phyloP scores from a whole-genome alignment of 2,329 filamentous ascomycete species.

The Hypocrella siamensis region DNA sequence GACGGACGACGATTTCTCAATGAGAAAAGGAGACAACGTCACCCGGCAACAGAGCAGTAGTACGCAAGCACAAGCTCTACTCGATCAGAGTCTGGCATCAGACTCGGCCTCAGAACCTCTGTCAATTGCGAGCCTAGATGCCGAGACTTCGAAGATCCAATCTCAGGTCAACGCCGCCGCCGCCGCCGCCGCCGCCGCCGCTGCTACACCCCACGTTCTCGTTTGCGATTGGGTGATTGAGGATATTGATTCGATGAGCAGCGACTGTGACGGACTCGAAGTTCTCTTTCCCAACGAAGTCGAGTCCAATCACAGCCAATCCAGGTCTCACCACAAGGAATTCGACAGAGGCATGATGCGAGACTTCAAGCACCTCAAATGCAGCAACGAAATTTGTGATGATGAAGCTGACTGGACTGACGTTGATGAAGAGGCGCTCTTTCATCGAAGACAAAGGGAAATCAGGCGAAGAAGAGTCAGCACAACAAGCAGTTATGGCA shows the following conservation, averaged over 20 bases:
- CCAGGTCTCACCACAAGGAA: constrained; percentile 20
- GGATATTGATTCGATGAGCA: constrained; percentile 30
- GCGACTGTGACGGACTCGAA: constrained; percentile 24
- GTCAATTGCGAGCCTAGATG: neutral
- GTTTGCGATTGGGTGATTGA: constrained; percentile 24
- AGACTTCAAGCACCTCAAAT: constrained; percentile 28
- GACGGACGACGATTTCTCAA: neutral
- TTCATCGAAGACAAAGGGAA: constrained; percentile 24
- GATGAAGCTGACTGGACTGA: constrained; percentile 14
- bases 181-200: neutral
- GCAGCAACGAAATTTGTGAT: constrained; percentile 21
- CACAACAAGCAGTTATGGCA: constrained; percentile 37
- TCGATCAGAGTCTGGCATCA: neutral
- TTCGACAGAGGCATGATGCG: constrained; percentile 27
- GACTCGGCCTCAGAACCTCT: neutral
- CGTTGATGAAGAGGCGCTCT: constrained; percentile 22
- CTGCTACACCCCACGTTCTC: constrained; percentile 6
- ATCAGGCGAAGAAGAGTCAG: constrained; percentile 29
- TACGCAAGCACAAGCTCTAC: neutral
- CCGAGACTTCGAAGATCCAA: constrained; percentile 1
- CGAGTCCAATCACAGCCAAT: constrained; percentile 28
- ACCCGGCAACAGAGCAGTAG: neutral
- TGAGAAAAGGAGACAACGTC: neutral
- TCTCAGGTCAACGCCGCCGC: constrained; percentile 4
- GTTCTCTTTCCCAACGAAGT: constrained; percentile 29